Base-by-base conservation (phyloP, 345 rosid genomes). In the sweet orange (Citrus sinensis) region DNA sequence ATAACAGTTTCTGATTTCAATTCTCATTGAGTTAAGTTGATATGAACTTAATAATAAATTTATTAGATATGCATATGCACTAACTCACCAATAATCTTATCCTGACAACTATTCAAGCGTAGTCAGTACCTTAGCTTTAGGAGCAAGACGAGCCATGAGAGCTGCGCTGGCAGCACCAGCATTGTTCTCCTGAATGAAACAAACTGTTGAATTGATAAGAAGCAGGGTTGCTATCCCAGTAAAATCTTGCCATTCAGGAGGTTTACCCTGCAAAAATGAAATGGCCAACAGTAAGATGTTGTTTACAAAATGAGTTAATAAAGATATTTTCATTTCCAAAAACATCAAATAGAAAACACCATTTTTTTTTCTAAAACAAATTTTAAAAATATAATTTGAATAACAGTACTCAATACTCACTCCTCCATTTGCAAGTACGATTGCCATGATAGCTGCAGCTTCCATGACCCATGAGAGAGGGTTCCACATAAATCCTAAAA, bases 401-500 rank as follows among this genome's bases (percentile, higher is more conserved):
- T 3, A 46, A 46, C 17, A 46, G 17, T 11, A 32, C 34, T 25
- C 30, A 70, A 63, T 19, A 76, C 88, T 83, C 35, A 90, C 91
- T 76, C 94, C 94, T 76, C 91, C 94, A 61, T 90, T 89, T 51
- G 94, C 94, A 61, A 90, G 88, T 3, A 91, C 92, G 74, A 90
- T 90, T 22, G 92, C 92, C 94, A 87, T 87, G 77, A 90, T 85
- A 73, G 94, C 91, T 24, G 91, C 94, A 56, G 89, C 91, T 86
- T 90, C 94, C 92, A 90, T 90, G 35, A 89, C 92, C 93, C 93
- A 90, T 70, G 93, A 88, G 30, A 90, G 89, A 76, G 92, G 93
- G 64, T 90, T 90, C 93, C 93, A 90, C 94, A 90, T 88, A 78
- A 88, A 88, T 20, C 94, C 92, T 81, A 86, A 78, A 77, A 87